A percentile compares a stretch with the other conserved stretches of the same genome.
These are phyloP conservation scores for Bacterosira constricta DNA, from an alignment of 108 stramenopile genomes.

Conservation along the genomic window DNA sequence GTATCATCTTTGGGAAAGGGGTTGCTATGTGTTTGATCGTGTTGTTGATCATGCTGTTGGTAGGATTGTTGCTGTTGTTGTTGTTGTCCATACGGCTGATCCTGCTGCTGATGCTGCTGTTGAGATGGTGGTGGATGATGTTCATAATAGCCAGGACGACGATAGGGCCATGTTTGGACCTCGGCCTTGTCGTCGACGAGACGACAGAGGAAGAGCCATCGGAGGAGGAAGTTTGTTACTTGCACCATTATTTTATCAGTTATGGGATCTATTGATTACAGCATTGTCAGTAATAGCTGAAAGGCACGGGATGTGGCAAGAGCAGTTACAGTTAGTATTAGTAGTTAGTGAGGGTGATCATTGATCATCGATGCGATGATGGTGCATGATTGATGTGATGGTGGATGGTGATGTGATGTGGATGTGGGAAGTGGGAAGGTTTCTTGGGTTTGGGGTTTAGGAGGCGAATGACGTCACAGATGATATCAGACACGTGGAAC, in stretches of 20 bases:
- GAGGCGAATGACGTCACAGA: too few relatives aligned
- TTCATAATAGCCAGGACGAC: conserved; percentile 47
- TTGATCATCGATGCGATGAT: too few relatives aligned
- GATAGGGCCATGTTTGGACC: conserved; percentile 79
- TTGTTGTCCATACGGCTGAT: conserved; percentile 26
- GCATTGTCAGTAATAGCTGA: too few relatives aligned
- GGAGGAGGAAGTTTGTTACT: conserved; percentile 78
- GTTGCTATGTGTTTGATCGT: neutral
- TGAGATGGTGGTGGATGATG: conserved; percentile 1
- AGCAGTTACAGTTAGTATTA: too few relatives aligned
- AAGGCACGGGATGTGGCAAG: neutral
- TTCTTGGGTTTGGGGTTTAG: too few relatives aligned
- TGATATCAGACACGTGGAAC: too few relatives aligned
- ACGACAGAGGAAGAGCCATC: conserved; percentile 84
- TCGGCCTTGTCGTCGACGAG: conserved; percentile 73
- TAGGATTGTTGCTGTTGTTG: conserved; percentile 20
- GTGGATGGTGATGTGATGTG: neutral
- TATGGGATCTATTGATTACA: too few relatives aligned
- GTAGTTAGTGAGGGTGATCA: too few relatives aligned
- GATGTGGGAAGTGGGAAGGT: neutral
- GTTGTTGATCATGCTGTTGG: conserved; percentile 1
- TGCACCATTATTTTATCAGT: conserved; percentile 84
- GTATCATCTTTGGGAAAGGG: neutral
- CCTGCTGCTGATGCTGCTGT: neutral
- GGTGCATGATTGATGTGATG: too few relatives aligned